Conservation (phyloP, 768 basidiomycete genomes). For the Lactarius quietus region DNA sequence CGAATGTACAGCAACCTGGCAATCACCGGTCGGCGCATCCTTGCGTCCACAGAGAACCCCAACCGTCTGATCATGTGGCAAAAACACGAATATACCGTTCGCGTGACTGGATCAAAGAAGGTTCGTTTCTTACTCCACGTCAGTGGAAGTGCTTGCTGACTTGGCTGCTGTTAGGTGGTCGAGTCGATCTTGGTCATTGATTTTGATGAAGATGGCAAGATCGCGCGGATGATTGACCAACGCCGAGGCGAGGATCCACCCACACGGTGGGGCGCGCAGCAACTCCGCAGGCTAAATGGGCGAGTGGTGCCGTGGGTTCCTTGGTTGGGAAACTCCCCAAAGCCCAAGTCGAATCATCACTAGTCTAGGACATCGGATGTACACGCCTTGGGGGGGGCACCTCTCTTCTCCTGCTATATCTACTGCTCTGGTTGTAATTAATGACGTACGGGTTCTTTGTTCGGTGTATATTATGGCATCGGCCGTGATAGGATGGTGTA, state of each 20-base stretch:
- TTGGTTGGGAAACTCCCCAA: slow-evolving; percentile 53
- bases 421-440: background rate
- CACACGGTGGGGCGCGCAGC: slow-evolving; percentile 43
- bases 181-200: slow-evolving; percentile 62
- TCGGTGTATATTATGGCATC: background rate
- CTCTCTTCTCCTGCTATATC: background rate
- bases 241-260: slow-evolving; percentile 57
- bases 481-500: background rate
- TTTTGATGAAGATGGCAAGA: slow-evolving; percentile 61
- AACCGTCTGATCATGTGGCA: slow-evolving; percentile 60
- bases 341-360: slow-evolving; percentile 25
- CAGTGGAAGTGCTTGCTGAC: background rate
- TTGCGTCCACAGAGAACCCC: slow-evolving; percentile 55
- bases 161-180: slow-evolving; percentile 40
- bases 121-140: slow-evolving; percentile 33
- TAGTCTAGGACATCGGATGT: slow-evolving; percentile 5
- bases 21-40: slow-evolving; percentile 48
- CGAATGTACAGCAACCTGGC: slow-evolving; percentile 52
- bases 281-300: slow-evolving; percentile 49
- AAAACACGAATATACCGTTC: slow-evolving; percentile 57
- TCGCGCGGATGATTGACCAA: slow-evolving; percentile 54
- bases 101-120: slow-evolving; percentile 49
- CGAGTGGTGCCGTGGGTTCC: slow-evolving; percentile 49
- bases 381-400: background rate
- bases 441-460: background rate